A percentile compares a stretch with the other conserved stretches of the same genome.
phyloP scores from a whole-genome alignment of 176 grass and related monocot species.

The Bothriochloa decipiens region DNA sequence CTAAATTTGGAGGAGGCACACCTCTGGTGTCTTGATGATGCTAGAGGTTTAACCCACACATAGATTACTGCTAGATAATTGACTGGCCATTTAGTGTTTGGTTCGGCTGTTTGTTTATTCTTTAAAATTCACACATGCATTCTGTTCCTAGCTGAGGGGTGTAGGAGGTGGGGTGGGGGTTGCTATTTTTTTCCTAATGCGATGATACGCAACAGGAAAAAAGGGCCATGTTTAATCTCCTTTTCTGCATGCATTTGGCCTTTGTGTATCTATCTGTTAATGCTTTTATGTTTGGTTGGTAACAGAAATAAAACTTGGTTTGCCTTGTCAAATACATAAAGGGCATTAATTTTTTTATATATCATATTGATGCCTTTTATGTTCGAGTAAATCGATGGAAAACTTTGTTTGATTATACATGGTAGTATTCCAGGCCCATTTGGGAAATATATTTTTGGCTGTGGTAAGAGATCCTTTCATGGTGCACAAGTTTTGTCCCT shows the following conservation, averaged over 20 bases:
- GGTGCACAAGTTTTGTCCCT: too few species aligned
- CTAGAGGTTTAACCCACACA: neutral
- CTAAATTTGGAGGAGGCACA: neutral
- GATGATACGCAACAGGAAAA: neutral
- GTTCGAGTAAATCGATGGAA: neutral
- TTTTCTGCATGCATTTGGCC: neutral
- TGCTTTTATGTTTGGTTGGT: neutral
- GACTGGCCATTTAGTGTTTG: neutral
- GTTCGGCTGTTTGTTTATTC: neutral
- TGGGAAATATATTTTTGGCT: neutral
- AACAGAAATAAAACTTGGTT: neutral
- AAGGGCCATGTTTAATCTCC: neutral
- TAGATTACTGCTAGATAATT: neutral
- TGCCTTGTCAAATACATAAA: neutral
- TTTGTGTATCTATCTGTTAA: neutral
- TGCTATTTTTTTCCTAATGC: neutral
- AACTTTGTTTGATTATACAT: constrained; percentile 8
- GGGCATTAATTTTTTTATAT: neutral
- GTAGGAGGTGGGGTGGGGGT: neutral
- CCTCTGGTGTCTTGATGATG: neutral
- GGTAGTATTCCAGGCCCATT: neutral
- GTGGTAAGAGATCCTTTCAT: neutral
- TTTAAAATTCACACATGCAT: neutral
- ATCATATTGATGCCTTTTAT: neutral
- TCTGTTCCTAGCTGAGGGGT: neutral